A percentile compares a stretch with the other conserved stretches of the same genome.
Evolutionary conservation across 768 basidiomycete genomes (phyloP).

Genomic region (Russula abietina): DNA sequence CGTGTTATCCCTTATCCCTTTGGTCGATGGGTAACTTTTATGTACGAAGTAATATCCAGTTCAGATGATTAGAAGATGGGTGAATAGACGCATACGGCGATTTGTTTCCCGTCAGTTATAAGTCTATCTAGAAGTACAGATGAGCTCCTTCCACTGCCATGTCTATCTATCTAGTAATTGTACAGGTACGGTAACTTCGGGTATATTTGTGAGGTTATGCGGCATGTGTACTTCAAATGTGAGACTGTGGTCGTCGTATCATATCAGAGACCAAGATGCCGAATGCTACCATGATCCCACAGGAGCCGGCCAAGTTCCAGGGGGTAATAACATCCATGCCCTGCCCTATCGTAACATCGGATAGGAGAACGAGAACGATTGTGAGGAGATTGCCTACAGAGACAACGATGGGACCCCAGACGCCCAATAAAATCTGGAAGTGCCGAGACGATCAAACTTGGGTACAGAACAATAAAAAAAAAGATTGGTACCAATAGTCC

Average conservation of each 20-base stretch:
- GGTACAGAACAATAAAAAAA: neutral
- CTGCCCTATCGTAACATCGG: slow-evolving; percentile 69
- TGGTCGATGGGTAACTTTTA: too few relatives aligned
- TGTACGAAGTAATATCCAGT: too few relatives aligned
- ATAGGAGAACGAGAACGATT: slow-evolving; percentile 79
- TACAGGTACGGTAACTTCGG: neutral
- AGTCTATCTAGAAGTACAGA: neutral
- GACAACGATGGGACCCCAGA: slow-evolving; percentile 84
- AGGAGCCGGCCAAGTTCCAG: slow-evolving; percentile 72
- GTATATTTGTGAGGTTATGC: neutral
- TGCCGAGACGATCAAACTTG: neutral
- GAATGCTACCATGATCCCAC: slow-evolving; percentile 78
- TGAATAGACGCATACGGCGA: too few relatives aligned
- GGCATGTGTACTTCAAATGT: neutral
- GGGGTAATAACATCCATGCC: slow-evolving; percentile 54
- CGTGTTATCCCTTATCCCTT: too few relatives aligned
- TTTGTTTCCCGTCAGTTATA: too few relatives aligned
- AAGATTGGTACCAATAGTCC: slow-evolving; percentile 65
- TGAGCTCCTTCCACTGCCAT: neutral
- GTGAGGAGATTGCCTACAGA: slow-evolving; percentile 93
- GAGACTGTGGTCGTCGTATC: slow-evolving; percentile 31
- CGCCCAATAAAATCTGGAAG: slow-evolving; percentile 63
- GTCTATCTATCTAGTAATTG: neutral
- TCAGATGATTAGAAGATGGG: too few relatives aligned
- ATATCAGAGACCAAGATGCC: slow-evolving; percentile 72